A percentile compares a stretch with the other conserved stretches of the same genome.
phyloP scores from a whole-genome alignment of 768 basidiomycete genomes.

The Boletus rubroflammeus region DNA sequence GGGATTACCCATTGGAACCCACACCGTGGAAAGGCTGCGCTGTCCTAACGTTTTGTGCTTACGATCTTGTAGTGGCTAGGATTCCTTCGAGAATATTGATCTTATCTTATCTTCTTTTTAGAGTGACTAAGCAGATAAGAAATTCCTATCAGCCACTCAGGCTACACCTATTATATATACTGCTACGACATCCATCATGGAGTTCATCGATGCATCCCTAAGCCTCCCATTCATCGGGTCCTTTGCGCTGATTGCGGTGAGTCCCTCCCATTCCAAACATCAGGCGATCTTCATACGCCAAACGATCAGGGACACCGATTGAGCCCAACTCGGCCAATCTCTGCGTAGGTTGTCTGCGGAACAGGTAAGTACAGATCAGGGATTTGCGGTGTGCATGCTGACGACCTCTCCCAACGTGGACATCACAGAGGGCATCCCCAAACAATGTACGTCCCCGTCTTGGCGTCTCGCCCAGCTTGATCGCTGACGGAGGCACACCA shows the following conservation, averaged over 20 bases:
- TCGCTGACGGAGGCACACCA: constrained; percentile 28
- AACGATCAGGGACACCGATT: constrained; percentile 67
- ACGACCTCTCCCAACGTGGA: constrained; percentile 58
- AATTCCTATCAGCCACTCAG: neutral
- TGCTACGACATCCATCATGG: constrained; percentile 47
- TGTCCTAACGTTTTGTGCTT: constrained; percentile 31
- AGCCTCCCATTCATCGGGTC: constrained; percentile 74
- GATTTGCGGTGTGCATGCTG: neutral
- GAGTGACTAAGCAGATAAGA: constrained; percentile 17
- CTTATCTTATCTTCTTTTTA: constrained; percentile 19
- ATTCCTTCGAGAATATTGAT: neutral
- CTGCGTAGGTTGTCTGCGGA: constrained; percentile 84
- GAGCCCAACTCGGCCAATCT: constrained; percentile 91
- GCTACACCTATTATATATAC: no score
- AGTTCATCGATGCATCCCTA: constrained; percentile 74
- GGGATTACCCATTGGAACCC: no score
- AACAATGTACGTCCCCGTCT: constrained; percentile 59
- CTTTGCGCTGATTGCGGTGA: constrained; percentile 87
- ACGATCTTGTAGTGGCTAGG: no score
- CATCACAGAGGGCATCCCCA: constrained; percentile 97
- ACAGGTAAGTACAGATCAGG: constrained; percentile 55
- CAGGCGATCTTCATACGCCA: constrained; percentile 1
- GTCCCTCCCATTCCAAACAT: constrained; percentile 11
- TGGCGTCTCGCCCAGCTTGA: neutral
- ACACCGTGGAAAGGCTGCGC: constrained; percentile 50